Evolutionary conservation across 768 basidiomycete species (phyloP).

Genomic region (Russula vinacea): DNA sequence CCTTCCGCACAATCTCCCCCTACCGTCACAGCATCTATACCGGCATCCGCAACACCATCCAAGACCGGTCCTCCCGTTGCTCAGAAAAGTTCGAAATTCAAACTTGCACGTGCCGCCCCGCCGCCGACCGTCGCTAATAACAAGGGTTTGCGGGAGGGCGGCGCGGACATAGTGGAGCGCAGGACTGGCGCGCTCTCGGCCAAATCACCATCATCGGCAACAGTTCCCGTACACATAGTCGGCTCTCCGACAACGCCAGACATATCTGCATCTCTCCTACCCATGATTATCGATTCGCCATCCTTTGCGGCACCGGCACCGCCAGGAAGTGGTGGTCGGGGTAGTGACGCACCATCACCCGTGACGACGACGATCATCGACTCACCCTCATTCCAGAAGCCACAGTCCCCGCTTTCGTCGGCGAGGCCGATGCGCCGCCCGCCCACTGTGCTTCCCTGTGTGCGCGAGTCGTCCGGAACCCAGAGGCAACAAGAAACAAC

Average conservation of each 20-base stretch:
- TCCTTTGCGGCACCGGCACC: constrained; percentile 22
- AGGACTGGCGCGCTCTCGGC: background rate
- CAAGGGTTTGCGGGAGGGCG: constrained; percentile 9
- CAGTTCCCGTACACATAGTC: background rate
- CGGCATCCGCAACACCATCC: background rate
- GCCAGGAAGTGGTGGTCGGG: background rate
- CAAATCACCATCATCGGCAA: background rate
- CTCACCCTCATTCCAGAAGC: constrained; percentile 32
- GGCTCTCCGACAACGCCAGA: constrained; percentile 1
- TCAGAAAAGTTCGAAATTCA: constrained; percentile 32
- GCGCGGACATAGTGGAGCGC: constrained; percentile 23
- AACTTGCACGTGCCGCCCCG: constrained; percentile 25
- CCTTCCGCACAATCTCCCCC: background rate
- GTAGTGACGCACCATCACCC: background rate
- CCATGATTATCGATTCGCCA: constrained; percentile 29
- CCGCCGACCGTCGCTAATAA: constrained; percentile 6
- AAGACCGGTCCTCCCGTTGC: background rate
- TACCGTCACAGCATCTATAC: background rate
- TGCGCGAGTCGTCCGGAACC: constrained; percentile 20
- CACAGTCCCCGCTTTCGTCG: constrained; percentile 12
- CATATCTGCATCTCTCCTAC: background rate
- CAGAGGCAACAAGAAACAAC: constrained; percentile 1
- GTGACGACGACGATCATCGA: constrained; percentile 14
- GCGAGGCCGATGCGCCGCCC: constrained; percentile 26
- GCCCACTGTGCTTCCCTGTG: constrained; percentile 30